Base-by-base conservation (phyloP, 1,139 yeast genomes). In the Debaryomyces psychrophilus region DNA sequence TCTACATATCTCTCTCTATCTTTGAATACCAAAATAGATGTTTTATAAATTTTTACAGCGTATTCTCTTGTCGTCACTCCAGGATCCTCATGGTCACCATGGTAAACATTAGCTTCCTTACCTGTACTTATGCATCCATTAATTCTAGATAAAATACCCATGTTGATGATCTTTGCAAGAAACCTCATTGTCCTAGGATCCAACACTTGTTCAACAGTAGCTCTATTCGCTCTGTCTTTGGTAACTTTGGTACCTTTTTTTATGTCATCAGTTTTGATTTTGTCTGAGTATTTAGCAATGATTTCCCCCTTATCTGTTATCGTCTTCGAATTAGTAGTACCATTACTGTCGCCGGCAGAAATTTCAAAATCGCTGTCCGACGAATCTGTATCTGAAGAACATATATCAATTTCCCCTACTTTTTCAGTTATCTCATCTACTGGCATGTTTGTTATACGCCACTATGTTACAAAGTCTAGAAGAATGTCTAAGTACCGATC, bases 101-200 rank as follows among this genome's bases (percentile, higher is more conserved):
- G 97, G 62, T 95, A 95, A 2, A 95, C 98, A 62, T 95, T 95
- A 22, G 99, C 99, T 65, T 95, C 99, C 65, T 95, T 95, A 36
- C 99, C 99, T 0, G 99, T 95, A 58, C 95, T 85, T 43, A 95
- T 79, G 63, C 99, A 93, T 6, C 99, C 99, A 59, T 92, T 90
- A 58, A 95, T 85, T 55, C 89, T 83, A 7, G 93, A 82, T 27
- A 95, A 81, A 11, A 87, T 77, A 3, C 97, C 96, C 57, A 87
- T 84, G 60, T 84, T 87, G 63, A 90, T 84, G 65, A 95, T 77
- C 51, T 89, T 90, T 45, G 85, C 83, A 50, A 95, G 71, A 60
- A 92, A 92, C 58, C 82, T 74, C 73, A 93, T 77, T 0, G 99
- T 95, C 53, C 98, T 77, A 1, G 98, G 98, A 65, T 95, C 99